Evolutionary conservation across 805 yeast species (phyloP), one percentile per base, ranked within the genome.

Genomic region (Teunomyces stri): DNA sequence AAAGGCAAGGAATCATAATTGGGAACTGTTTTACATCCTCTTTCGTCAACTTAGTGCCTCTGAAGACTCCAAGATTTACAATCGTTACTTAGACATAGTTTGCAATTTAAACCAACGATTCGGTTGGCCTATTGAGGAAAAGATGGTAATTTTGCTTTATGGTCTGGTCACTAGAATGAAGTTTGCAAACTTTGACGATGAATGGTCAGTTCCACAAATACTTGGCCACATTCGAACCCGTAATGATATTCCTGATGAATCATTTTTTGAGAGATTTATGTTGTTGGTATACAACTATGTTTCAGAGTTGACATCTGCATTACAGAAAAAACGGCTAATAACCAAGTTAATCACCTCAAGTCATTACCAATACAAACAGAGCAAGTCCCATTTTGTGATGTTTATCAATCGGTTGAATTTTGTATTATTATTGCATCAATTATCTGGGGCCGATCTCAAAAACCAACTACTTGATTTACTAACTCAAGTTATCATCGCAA

Each of bases 261-360:
- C 69, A 1, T 62, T 66, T 39, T 72, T 73, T 47, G 76, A 70
- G 16, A 52, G 59, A 21, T 72, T 72, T 50, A 54, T 71, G 62
- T 60, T 60, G 11, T 54, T 72, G n/a, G 48, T 70, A 11, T 70
- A 70, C 52, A 56, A 48, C 25, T 69, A 60, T 52, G 55, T 67
- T 3, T 64, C 70, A 1, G 62, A 60, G 3, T 21, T 55, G 60
- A 2, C 39, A 46, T 16, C 47, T 45, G 16, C 53, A 49, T 31
- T 59, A 53, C 44, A 60, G 54, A 43, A 68, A 56, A 60, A 60
- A 36, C 59, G 65, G 42, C 52, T 73, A 21, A 57, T 68, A 1
- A 63, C 69, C 6, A 72, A 73, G 47, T 50, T 72, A 30, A 58
- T 71, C 30, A 65, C 69, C 0, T 69, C 76, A 1, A 71, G 76